phyloP scores from a whole-genome alignment of 768 basidiomycete species.

The Termitomyces sp. region DNA sequence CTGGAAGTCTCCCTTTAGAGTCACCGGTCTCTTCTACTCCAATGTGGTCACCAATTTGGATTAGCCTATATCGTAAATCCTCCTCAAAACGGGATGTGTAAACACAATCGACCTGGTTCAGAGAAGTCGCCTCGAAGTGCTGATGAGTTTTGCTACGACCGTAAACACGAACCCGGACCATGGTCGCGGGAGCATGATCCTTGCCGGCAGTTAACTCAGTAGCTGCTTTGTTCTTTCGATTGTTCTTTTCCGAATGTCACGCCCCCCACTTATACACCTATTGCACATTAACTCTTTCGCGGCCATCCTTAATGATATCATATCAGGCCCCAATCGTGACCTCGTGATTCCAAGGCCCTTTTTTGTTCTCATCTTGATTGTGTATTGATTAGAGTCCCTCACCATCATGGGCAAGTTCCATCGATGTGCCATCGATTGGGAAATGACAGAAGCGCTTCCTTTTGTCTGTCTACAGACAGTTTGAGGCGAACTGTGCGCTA shows the following conservation, averaged over 20 bases:
- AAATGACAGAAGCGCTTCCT: not conserved
- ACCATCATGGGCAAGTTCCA: not conserved
- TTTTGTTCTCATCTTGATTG: not conserved
- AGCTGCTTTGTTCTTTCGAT: slow-evolving; percentile 1
- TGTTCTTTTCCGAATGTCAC: not conserved
- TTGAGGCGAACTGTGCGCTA: not conserved
- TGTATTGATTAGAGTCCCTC: not conserved
- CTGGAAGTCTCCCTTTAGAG: not conserved
- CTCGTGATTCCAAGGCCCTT: not conserved
- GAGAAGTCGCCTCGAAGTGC: slow-evolving; percentile 3
- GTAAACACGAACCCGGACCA: not conserved
- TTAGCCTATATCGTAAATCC: not conserved
- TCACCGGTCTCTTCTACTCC: not conserved
- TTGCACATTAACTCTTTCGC: not conserved
- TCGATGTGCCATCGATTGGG: not conserved
- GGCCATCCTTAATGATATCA: not conserved
- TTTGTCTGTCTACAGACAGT: not conserved
- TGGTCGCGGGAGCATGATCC: not conserved
- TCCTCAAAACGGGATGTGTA: not conserved
- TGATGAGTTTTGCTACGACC: not conserved
- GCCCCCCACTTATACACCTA: not conserved
- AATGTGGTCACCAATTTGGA: not conserved
- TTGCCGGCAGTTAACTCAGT: no score
- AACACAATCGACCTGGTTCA: slow-evolving; percentile 7
- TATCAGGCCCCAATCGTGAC: not conserved